Evolutionary conservation across 441 rosid genomes (phyloP).

Genomic region (Erodium texanum): DNA sequence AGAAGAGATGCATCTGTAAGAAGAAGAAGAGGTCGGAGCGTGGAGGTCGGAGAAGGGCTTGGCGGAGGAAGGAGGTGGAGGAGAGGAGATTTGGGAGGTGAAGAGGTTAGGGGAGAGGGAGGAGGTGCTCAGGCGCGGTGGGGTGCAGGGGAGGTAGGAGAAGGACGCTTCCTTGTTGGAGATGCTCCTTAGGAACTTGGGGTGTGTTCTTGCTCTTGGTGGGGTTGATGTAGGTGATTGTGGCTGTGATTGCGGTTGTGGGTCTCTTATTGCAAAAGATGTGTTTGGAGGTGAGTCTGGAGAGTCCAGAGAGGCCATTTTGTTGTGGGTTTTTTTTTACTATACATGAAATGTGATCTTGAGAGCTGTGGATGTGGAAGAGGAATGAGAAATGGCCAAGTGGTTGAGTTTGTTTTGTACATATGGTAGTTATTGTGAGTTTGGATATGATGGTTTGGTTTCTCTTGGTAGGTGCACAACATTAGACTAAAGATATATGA

Average conservation of each 20-base stretch:
- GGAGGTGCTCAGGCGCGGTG: constrained; percentile 19
- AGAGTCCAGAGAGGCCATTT: constrained; percentile 29
- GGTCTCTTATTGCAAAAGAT: constrained; percentile 27
- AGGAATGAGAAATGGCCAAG: not conserved
- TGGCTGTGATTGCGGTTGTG: not conserved
- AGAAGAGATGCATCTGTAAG: constrained; percentile 35
- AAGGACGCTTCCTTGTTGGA: constrained; percentile 31
- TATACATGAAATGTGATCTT: not conserved
- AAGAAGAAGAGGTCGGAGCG: constrained; percentile 11
- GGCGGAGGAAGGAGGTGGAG: constrained; percentile 7
- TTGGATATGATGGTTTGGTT: too few relatives aligned
- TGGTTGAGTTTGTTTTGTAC: not conserved
- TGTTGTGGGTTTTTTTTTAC: not conserved
- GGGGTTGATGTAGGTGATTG: constrained; percentile 10
- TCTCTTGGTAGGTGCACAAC: too few relatives aligned
- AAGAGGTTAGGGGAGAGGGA: constrained; percentile 18
- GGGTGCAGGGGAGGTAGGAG: constrained; percentile 22
- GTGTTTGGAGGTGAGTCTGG: constrained; percentile 27
- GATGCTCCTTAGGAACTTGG: constrained; percentile 22
- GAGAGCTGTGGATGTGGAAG: not conserved
- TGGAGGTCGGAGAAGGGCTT: constrained; percentile 11
- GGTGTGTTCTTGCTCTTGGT: not conserved
- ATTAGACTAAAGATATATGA: too few relatives aligned
- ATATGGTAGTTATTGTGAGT: too few relatives aligned
- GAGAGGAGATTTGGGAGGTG: constrained; percentile 20